phyloP scores from a whole-genome alignment of 306 rosid genomes.

The Quercus bicolor region DNA sequence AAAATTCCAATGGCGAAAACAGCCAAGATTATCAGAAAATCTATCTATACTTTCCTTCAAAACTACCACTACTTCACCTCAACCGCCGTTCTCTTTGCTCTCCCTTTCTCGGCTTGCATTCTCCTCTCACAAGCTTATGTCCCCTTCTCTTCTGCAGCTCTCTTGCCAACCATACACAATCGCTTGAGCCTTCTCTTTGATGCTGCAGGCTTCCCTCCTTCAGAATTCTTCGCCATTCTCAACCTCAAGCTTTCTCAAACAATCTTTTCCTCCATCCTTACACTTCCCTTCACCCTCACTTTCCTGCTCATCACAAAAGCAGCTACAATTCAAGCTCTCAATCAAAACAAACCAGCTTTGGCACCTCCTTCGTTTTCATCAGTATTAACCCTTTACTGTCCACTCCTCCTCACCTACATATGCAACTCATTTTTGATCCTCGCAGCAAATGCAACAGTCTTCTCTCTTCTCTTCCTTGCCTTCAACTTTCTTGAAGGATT shows the following conservation, averaged over 20 bases:
- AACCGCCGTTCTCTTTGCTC: slow-evolving; percentile 48
- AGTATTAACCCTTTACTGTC: slow-evolving; percentile 42
- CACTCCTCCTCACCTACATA: slow-evolving; percentile 53
- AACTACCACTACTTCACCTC: slow-evolving; percentile 76
- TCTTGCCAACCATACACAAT: slow-evolving; percentile 41
- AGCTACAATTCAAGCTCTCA: slow-evolving; percentile 51
- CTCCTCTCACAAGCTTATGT: slow-evolving; percentile 59
- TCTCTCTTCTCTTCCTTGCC: slow-evolving; percentile 58
- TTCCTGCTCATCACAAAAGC: slow-evolving; percentile 77
- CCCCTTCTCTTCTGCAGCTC: slow-evolving; percentile 47
- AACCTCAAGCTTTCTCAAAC: slow-evolving; percentile 81
- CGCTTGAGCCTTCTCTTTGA: slow-evolving; percentile 58
- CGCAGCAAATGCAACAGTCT: slow-evolving; percentile 70
- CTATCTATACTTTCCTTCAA: slow-evolving; percentile 66
- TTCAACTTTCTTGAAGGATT: slow-evolving; percentile 50
- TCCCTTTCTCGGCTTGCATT: slow-evolving; percentile 76
- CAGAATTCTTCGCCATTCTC: slow-evolving; percentile 54
- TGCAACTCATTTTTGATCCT: slow-evolving; percentile 65
- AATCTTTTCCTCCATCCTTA: slow-evolving; percentile 50
- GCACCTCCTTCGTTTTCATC: slow-evolving; percentile 38
- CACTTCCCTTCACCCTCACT: slow-evolving; percentile 79
- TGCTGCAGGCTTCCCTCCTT: slow-evolving; percentile 79
- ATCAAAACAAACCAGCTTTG: slow-evolving; percentile 32
- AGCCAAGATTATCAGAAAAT: slow-evolving; percentile 60
- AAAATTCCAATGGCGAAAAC: slow-evolving; percentile 59